Evolutionary conservation across 192 early-diverging fungal species (phyloP), one percentile per base, ranked within the genome.

Genomic region (Backusella circina): DNA sequence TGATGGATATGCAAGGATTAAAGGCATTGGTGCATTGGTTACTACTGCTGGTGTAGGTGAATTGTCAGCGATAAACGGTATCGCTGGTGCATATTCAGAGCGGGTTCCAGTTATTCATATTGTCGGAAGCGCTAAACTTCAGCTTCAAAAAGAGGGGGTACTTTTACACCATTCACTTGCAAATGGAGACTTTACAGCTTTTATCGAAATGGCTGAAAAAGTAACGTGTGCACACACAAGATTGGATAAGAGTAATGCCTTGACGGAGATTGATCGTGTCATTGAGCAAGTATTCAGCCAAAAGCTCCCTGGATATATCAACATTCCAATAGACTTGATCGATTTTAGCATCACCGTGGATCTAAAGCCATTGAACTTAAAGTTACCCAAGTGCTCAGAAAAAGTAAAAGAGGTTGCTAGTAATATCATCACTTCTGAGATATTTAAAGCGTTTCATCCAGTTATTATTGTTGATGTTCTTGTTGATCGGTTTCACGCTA

Each of bases 11-110:
- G 85, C 85, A 30, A 78, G 85, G 31, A 39, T 86, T 4, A 67
- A 77, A 30, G 84, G 84, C 18, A 36, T 85, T 4, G 81, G 78
- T 5, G 77, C 80, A n/a, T 23, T 85, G 5, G 65, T 83, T 7
- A 85, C 84, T 15, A 85, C 84, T 26, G 84, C 79, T 75, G 84
- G 84, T n/a, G 84, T 85, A 6, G 84, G 84, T 9, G 84, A 85
- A 72, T 36, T 85, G 21, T 77, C 74, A 28, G 77, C 80, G 15
- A 72, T 82, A 2, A 85, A 85, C 65, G 84, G 80, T n/a, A 79
- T 78, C 47, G 85, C 85, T 36, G 85, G 85, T 5, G 83, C 84
- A 12, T 77, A 73, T 18, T 65, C 84, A 36, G 85, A 86, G 75
- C 75, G 81, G 72, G 80, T 86, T 5, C 79, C 85, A 0, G 82